Evolutionary conservation across 306 rosid species (phyloP).

Genomic region (Hippophae rhamnoides): DNA sequence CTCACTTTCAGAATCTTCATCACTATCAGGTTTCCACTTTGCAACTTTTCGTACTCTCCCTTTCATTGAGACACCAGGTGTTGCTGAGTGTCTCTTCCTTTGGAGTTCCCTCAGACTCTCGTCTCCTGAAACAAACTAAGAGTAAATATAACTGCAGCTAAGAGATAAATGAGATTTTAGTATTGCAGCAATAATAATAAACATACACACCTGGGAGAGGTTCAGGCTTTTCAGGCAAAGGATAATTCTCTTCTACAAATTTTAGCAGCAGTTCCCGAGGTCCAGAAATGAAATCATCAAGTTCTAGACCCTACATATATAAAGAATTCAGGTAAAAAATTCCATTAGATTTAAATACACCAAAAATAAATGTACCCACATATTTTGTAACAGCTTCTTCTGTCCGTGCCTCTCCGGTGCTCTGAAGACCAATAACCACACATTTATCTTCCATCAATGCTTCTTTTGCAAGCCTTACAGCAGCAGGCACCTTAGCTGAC

Average conservation of each 20-base stretch:
- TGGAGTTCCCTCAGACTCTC: slow-evolving; percentile 97
- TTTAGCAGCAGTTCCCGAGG: slow-evolving; percentile 93
- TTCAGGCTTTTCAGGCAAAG: slow-evolving; percentile 94
- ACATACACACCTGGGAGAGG: slow-evolving; percentile 58
- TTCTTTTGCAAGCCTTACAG: slow-evolving; percentile 78
- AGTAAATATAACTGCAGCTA: slow-evolving; percentile 10
- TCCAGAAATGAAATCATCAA: slow-evolving; percentile 96
- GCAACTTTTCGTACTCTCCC: slow-evolving; percentile 92
- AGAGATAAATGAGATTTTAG: slow-evolving; percentile 18
- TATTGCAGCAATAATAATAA: slow-evolving; percentile 10
- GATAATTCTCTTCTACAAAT: slow-evolving; percentile 94
- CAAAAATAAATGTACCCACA: slow-evolving; percentile 42
- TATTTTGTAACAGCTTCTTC: slow-evolving; percentile 98
- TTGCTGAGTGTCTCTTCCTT: slow-evolving; percentile 88
- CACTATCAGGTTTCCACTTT: slow-evolving; percentile 75
- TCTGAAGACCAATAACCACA: slow-evolving; percentile 98
- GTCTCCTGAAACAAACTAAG: slow-evolving; percentile 45
- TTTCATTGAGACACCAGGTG: slow-evolving; percentile 76
- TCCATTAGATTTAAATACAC: slow-evolving; percentile 7
- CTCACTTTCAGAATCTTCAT: slow-evolving; percentile 88
- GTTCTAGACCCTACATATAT: slow-evolving; percentile 72
- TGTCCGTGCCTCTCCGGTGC: slow-evolving; percentile 98
- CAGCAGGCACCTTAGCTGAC: slow-evolving; percentile 98
- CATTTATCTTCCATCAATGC: slow-evolving; percentile 70
- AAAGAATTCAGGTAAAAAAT: slow-evolving; percentile 13